Evolutionary conservation across 2,329 filamentous ascomycete species (phyloP).

Genomic region (Davidsoniella eucalypti): DNA sequence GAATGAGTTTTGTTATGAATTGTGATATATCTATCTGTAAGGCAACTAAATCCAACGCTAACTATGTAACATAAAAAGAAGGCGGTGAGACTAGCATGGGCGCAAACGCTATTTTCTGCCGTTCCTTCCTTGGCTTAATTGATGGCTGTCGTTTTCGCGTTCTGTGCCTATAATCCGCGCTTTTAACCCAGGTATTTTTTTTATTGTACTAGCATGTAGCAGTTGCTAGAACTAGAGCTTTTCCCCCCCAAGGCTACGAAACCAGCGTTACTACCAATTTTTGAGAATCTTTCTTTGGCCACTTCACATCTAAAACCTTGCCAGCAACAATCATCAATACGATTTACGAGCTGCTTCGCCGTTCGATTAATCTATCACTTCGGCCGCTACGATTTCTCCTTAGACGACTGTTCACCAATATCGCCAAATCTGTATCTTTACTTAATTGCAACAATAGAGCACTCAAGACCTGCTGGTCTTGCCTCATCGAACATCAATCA

Average conservation of each 20-base stretch:
- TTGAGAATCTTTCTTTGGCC: too few relatives aligned
- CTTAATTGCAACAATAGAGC: slow-evolving; percentile 1
- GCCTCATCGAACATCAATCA: slow-evolving; percentile 3
- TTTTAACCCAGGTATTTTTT: slow-evolving; percentile 1
- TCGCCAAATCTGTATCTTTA: background rate
- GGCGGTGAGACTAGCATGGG: background rate
- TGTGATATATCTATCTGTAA: too few relatives aligned
- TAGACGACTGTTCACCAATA: background rate
- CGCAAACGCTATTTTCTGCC: slow-evolving; percentile 3
- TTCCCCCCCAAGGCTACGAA: too few relatives aligned
- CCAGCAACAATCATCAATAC: too few relatives aligned
- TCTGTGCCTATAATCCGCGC: background rate
- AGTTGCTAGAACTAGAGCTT: too few relatives aligned
- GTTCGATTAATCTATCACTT: background rate
- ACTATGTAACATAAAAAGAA: background rate
- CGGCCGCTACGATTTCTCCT: background rate
- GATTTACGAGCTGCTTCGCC: background rate
- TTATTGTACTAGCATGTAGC: background rate
- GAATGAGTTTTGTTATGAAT: background rate
- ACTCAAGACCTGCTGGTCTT: slow-evolving; percentile 1
- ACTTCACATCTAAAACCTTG: too few relatives aligned
- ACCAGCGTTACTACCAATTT: too few relatives aligned
- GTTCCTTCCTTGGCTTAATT: slow-evolving; percentile 6
- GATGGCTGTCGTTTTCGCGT: background rate
- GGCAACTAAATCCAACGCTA: too few relatives aligned